Conservation (phyloP, 176 grass and related monocot genomes). For the Rhynchospora breviuscula region DNA sequence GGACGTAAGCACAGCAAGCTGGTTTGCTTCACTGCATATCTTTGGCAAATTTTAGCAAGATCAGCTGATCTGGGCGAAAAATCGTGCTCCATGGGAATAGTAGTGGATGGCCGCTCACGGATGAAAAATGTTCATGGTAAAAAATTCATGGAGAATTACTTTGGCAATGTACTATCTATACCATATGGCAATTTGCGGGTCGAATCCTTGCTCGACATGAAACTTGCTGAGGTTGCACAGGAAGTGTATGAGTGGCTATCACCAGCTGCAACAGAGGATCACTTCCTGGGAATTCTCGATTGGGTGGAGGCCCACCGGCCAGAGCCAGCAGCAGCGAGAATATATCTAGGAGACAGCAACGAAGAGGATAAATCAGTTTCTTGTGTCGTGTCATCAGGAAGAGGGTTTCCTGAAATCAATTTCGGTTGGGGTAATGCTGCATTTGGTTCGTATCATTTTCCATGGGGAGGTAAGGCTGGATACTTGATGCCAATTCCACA, state of each 20-base stretch:
- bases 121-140: constrained; percentile 14
- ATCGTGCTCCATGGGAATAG: constrained; percentile 46
- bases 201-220: constrained; percentile 16
- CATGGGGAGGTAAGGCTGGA: constrained; percentile 43
- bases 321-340: constrained; percentile 30
- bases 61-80: constrained; percentile 1
- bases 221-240: constrained; percentile 40
- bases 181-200: constrained; percentile 28
- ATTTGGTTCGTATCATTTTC: constrained; percentile 73
- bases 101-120: constrained; percentile 51
- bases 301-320: constrained; percentile 54
- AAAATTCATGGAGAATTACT: constrained; percentile 39
- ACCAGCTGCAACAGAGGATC: constrained; percentile 35
- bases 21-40: constrained; percentile 53
- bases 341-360: constrained; percentile 27
- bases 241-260: constrained; percentile 49
- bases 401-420: constrained; percentile 45
- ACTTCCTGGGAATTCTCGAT: constrained; percentile 50
- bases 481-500: constrained; percentile 76
- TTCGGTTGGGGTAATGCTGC: constrained; percentile 58
- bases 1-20: constrained; percentile 38
- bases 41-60: constrained; percentile 54
- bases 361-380: neutral
- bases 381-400: constrained; percentile 54
- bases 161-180: constrained; percentile 58